These are phyloP conservation scores for Ceriops tagal DNA, from an alignment of 345 rosid genomes.

Conservation along the genomic window DNA sequence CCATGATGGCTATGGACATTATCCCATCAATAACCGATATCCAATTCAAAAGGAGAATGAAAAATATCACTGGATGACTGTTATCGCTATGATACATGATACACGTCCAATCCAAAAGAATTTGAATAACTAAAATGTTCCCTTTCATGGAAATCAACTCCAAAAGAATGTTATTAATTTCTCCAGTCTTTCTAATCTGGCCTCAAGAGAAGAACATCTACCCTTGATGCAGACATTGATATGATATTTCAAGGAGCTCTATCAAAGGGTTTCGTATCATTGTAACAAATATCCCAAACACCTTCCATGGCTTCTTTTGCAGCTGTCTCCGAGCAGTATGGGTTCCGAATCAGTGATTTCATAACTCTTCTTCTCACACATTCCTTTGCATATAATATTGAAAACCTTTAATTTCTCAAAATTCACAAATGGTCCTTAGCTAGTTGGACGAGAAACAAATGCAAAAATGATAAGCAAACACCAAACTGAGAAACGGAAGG, in stretches of 20 bases:
- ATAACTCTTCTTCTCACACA: constrained; percentile 82
- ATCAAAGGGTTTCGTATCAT: constrained; percentile 89
- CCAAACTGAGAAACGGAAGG: neutral
- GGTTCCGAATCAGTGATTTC: constrained; percentile 65
- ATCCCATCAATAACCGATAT: neutral
- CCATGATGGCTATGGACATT: neutral
- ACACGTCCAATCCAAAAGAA: neutral
- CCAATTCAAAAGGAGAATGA: too few relatives aligned
- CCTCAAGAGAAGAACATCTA: too few relatives aligned
- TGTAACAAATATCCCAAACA: constrained; percentile 92
- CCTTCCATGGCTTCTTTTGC: constrained; percentile 89
- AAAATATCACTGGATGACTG: neutral
- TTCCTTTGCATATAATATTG: constrained; percentile 46
- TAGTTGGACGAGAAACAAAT: neutral
- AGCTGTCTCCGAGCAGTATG: constrained; percentile 74
- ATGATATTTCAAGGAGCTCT: constrained; percentile 69
- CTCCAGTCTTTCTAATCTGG: too few relatives aligned
- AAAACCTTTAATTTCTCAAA: constrained; percentile 3
- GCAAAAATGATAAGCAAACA: neutral
- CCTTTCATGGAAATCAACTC: too few relatives aligned
- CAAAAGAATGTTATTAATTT: too few relatives aligned
- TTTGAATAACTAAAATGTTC: neutral
- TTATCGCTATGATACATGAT: neutral
- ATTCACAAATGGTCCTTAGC: constrained; percentile 1
- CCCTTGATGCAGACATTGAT: too few relatives aligned